Conservation (phyloP, 2,329 filamentous ascomycete genomes). For the Botrytis deweyae region DNA sequence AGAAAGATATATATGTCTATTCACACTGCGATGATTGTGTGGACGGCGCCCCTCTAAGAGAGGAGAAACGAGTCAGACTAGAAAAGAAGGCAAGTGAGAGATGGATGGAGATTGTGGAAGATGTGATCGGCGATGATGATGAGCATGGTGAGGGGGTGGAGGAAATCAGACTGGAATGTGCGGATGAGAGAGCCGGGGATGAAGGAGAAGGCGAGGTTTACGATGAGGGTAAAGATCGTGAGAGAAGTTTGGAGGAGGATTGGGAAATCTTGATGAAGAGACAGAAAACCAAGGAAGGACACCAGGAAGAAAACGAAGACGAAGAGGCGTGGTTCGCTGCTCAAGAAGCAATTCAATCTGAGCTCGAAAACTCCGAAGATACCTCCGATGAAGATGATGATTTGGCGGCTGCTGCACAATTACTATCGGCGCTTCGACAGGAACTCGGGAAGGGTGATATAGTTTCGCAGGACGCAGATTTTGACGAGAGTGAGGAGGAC, state of each 20-base stretch:
- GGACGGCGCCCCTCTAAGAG: background rate
- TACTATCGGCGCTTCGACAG: background rate
- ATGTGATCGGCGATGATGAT: background rate
- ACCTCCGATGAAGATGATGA: background rate
- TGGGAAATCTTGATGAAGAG: too few species aligned
- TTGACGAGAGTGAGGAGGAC: background rate
- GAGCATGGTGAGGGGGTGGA: background rate
- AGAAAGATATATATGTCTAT: constrained; percentile 6
- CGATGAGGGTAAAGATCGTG: background rate
- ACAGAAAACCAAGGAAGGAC: background rate
- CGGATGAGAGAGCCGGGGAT: background rate
- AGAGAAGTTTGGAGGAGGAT: background rate
- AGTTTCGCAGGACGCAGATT: background rate
- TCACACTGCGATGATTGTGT: background rate
- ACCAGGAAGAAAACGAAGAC: too few species aligned
- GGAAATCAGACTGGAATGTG: background rate
- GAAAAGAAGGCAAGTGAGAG: background rate
- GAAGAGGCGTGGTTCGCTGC: background rate
- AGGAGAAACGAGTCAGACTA: background rate
- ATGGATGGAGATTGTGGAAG: background rate
- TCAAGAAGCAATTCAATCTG: background rate
- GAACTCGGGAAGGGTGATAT: background rate
- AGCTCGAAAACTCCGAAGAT: background rate
- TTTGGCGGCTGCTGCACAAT: background rate
- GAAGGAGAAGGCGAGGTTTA: background rate